A percentile compares a stretch with the other conserved stretches of the same genome.
phyloP scores from a whole-genome alignment of 495 filamentous ascomycete genomes.

The Saxophila tyrrhenica region DNA sequence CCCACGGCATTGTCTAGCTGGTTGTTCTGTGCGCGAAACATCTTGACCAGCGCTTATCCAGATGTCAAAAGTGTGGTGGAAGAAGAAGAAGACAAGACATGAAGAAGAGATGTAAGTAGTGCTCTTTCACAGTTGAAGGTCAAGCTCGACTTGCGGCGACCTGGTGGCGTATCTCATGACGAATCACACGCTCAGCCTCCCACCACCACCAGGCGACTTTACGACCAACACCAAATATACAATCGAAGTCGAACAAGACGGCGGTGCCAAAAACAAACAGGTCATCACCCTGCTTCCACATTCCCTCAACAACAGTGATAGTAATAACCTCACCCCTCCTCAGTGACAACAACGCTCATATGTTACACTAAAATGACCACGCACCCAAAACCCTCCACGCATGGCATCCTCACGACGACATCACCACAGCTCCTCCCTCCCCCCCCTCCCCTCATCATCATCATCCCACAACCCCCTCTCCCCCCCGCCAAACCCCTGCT shows the following conservation, averaged over 20 bases:
- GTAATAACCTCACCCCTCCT: neutral
- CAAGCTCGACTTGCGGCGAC: neutral
- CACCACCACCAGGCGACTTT: too few species aligned
- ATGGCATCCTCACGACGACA: neutral
- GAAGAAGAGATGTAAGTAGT: neutral
- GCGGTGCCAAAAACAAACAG: too few species aligned
- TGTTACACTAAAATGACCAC: neutral
- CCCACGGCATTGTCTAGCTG: conserved; percentile 72
- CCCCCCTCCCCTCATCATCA: conserved; percentile 1
- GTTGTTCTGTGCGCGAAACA: conserved; percentile 75
- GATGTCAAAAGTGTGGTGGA: neutral
- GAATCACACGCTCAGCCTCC: neutral
- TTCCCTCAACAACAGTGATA: too few species aligned
- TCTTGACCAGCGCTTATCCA: conserved; percentile 26
- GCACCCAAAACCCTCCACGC: neutral
- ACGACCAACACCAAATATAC: too few species aligned
- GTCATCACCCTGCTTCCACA: too few species aligned
- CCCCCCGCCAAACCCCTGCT: conserved; percentile 12
- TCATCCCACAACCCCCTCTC: conserved; percentile 12
- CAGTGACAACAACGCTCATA: neutral
- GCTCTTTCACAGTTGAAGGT: neutral
- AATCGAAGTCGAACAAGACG: too few species aligned
- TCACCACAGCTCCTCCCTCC: neutral
- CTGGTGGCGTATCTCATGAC: neutral
- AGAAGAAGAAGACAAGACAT: neutral